Evolutionary conservation across 2,329 filamentous ascomycete species (phyloP).

Genomic region (Penicillium sp.): DNA sequence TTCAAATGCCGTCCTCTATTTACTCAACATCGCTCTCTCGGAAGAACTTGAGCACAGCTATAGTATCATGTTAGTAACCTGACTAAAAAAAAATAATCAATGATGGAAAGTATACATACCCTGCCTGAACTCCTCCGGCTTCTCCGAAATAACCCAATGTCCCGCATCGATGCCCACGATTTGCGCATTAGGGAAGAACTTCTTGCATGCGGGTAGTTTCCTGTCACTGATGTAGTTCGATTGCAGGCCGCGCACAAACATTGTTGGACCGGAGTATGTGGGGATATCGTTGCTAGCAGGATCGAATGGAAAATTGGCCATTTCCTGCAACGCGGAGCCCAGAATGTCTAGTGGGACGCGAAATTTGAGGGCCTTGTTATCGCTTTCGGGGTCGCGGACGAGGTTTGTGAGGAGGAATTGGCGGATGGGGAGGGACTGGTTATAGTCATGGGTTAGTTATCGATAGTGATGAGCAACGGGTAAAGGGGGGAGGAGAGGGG

Average conservation of each 20-base stretch:
- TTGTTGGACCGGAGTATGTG: constrained; percentile 67
- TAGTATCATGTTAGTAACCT: constrained; percentile 14
- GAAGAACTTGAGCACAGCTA: constrained; percentile 34
- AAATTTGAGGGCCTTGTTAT: constrained; percentile 62
- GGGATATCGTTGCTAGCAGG: constrained; percentile 46
- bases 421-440: constrained; percentile 66
- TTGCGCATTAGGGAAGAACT: constrained; percentile 39
- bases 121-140: constrained; percentile 39
- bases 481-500: too few species aligned
- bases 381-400: constrained; percentile 51
- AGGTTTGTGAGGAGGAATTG: constrained; percentile 92
- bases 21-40: constrained; percentile 19
- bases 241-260: constrained; percentile 61
- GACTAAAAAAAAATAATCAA: not conserved
- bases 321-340: constrained; percentile 62
- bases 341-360: constrained; percentile 74
- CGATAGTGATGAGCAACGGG: not conserved
- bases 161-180: constrained; percentile 40
- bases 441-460: not conserved
- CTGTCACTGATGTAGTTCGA: constrained; percentile 39
- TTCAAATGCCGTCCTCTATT: not conserved
- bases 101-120: constrained; percentile 29
- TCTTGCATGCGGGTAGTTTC: constrained; percentile 36
- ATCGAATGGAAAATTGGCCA: constrained; percentile 87
- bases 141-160: constrained; percentile 45